These are phyloP conservation scores for Podaxis sp. DNA, from an alignment of 768 basidiomycete genomes.

Conservation along the genomic window DNA sequence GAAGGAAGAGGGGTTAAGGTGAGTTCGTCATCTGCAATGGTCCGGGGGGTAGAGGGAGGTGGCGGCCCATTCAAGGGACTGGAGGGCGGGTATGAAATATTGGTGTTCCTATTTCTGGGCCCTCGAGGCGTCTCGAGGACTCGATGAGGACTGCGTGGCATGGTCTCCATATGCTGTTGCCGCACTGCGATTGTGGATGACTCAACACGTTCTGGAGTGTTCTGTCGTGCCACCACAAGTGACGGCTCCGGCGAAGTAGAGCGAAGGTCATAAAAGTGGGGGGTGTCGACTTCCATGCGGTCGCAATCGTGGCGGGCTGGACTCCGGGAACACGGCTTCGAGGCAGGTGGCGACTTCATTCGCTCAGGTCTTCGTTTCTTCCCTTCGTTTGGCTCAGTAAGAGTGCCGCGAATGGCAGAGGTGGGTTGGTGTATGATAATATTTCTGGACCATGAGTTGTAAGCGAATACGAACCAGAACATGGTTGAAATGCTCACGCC, in stretches of 20 bases:
- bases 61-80: background rate
- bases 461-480: background rate
- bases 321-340: background rate
- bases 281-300: conserved; percentile 2
- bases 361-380: background rate
- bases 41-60: background rate
- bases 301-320: background rate
- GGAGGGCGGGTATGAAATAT: background rate
- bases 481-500: background rate
- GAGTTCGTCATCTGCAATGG: background rate
- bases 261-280: background rate
- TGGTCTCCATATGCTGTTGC: background rate
- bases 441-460: background rate
- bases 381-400: background rate
- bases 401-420: conserved; percentile 4
- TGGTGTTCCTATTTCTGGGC: background rate
- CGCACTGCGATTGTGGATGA: background rate
- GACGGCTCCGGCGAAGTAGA: conserved; percentile 7
- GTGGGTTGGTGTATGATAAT: conserved; percentile 2
- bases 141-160: background rate
- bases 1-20: background rate
- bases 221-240: background rate
- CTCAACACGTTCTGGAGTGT: background rate
- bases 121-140: background rate
- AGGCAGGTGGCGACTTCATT: background rate